Evolutionary conservation across 768 basidiomycete species (phyloP).

Genomic region (Rhizopogon vulgaris): DNA sequence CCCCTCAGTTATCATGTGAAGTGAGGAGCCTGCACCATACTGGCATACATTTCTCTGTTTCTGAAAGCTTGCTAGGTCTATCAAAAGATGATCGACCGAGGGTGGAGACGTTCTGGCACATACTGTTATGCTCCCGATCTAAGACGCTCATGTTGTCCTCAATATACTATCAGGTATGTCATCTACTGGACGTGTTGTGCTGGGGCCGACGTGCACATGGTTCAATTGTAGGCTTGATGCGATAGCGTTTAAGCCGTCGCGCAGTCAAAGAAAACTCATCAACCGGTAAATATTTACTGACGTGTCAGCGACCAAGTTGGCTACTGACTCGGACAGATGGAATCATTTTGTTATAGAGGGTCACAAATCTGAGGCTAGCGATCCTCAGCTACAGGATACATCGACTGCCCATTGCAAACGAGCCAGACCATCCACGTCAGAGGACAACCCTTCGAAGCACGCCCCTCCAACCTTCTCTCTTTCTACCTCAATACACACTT

Average conservation of each 20-base stretch:
- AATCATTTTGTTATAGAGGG: slow-evolving; percentile 59
- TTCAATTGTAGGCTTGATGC: slow-evolving; percentile 53
- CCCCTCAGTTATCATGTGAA: slow-evolving; percentile 47
- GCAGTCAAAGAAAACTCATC: slow-evolving; percentile 68
- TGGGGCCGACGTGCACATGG: neutral
- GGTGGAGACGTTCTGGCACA: slow-evolving; percentile 78
- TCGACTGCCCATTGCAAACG: neutral
- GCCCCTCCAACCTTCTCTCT: slow-evolving; percentile 32
- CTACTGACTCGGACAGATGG: slow-evolving; percentile 42
- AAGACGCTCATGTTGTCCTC: slow-evolving; percentile 79
- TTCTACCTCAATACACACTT: slow-evolving; percentile 43
- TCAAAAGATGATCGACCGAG: slow-evolving; percentile 77
- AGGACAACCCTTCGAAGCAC: slow-evolving; percentile 1
- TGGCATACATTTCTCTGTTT: neutral
- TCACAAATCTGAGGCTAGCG: slow-evolving; percentile 20
- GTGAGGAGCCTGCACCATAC: slow-evolving; percentile 24
- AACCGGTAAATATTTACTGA: slow-evolving; percentile 43
- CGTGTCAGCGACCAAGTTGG: neutral
- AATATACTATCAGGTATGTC: slow-evolving; percentile 85
- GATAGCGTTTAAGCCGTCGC: slow-evolving; percentile 57
- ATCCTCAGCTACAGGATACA: neutral
- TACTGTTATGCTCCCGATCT: slow-evolving; percentile 90
- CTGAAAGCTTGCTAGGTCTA: slow-evolving; percentile 45
- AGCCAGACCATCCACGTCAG: neutral
- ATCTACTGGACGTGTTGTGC: neutral